Base-by-base conservation (phyloP, 2,329 filamentous ascomycete species). In the Didymellaceae sp. region DNA sequence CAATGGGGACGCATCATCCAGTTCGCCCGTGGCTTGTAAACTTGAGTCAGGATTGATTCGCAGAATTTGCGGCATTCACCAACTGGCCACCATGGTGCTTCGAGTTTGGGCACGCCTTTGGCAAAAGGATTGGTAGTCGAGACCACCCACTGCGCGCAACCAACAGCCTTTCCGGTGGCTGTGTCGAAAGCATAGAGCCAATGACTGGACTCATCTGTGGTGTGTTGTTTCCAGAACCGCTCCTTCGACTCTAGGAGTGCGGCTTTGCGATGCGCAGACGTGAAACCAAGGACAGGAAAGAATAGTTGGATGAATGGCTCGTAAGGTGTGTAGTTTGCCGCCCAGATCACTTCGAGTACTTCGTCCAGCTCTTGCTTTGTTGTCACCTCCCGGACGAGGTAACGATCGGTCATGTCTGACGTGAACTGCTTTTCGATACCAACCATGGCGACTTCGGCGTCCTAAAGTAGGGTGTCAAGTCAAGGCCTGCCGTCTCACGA, bases 41-140 rank as follows among this genome's bases (percentile, higher is more conserved):
- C 60, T 42, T 71, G 67, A 22, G 71, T 67, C 47, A 72, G 54
- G 22, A 72, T 66, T 6, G 46, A 57, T 41, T 71, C 68, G 45
- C 64, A 68, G 42, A 72, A 72, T 16, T 65, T 64, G 33, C 66
- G 61, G 53, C 57, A 51, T 54, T 71, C 68, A 26, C 65, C 63
- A 17, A 70, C 63, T 1, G 70, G 69, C 68, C 68, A 73, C 70
- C 70, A 73, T 16, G 67, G 63, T 44, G 69, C 67, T 35, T 49
- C 52, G 26, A 71, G 30, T 13, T 54, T 57, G 6, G 59, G 62
- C n/a, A 52, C 43, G 6, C 66, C 68, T n/a, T 58, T 48, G n/a
- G 54, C 53, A 34, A 71, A 73, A 3, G 66, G 68, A 44, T 71
- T 72, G 17, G 57, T 39, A 7, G 38, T 51, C 22, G 54, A 59